Base-by-base conservation (phyloP, 768 basidiomycete species). In the Russula lepida region DNA sequence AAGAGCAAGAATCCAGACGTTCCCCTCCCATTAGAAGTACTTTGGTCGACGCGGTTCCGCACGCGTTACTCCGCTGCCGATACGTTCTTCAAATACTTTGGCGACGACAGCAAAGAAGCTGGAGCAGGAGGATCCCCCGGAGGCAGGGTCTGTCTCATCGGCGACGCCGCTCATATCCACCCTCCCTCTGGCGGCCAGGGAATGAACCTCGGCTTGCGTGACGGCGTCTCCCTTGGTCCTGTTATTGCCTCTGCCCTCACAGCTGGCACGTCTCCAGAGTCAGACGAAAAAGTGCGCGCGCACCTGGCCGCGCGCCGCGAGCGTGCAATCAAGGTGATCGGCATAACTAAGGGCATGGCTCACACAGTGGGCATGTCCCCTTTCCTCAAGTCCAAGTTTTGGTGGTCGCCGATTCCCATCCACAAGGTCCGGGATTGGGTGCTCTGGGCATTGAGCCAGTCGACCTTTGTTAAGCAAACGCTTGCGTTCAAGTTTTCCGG, bases 131-230 rank as follows among this genome's bases (percentile, higher is more conserved):
- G 44, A 4, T 27, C 53, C 12, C 53, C 56, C 9, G 65, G 66
- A 21, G 69, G 64, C 8, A 60, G 59, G 8, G 56, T 71, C 12
- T 41, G 59, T 17, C 65, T 80, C 39, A 33, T 77, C 9, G 78
- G 78, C 6, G 78, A 80, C 64, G 80, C 81, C 5, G 81, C 81
- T 33, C 79, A 75, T 62, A 77, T 82, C 51, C 82, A 81, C 58
- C 78, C 81, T 0, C 82, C 81, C 25, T 72, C 76, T 6, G 82
- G 81, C 1, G 82, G 82, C 1, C 81, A 81, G 57, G 82, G 81
- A 12, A 79, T 83, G 81, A 81, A 82, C 62, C 74, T 83, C 21
- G 79, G 81, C 6, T 69, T 83, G 21, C 75, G 81, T n/a, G 82
- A 83, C 61, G 81, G 77, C 6, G 67, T 81, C 25, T 71, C 73